phyloP scores from a whole-genome alignment of 192 early-diverging fungal genomes.

The Coemansia sp. region DNA sequence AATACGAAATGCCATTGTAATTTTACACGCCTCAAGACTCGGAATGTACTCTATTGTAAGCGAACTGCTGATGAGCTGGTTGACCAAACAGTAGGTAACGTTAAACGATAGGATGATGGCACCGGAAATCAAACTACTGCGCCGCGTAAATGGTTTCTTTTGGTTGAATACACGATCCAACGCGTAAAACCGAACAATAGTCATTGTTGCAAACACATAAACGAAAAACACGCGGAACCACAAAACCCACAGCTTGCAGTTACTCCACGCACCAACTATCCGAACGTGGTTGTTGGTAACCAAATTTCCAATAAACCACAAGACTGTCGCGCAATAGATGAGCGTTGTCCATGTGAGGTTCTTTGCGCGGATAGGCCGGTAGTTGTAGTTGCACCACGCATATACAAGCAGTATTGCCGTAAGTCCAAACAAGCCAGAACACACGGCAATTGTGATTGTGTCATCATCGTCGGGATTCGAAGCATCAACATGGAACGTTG shows the following conservation, averaged over 20 bases:
- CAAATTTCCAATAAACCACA: slow-evolving; percentile 46
- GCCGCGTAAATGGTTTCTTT: slow-evolving; percentile 6
- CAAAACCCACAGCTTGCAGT: slow-evolving; percentile 44
- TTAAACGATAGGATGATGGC: slow-evolving; percentile 12
- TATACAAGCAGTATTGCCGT: slow-evolving; percentile 24
- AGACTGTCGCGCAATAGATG: slow-evolving; percentile 28
- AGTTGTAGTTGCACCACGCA: slow-evolving; percentile 39
- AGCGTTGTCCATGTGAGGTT: slow-evolving; percentile 35
- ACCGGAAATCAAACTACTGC: slow-evolving; percentile 24
- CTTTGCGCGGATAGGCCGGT: slow-evolving; percentile 45
- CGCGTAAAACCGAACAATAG: slow-evolving; percentile 41
- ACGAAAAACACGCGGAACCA: slow-evolving; percentile 40
- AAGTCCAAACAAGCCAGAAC: slow-evolving; percentile 18
- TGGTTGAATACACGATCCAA: slow-evolving; percentile 24
- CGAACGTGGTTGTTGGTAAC: slow-evolving; percentile 28
- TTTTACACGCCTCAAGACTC: slow-evolving; percentile 23
- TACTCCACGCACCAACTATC: slow-evolving; percentile 16
- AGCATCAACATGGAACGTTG: background rate
- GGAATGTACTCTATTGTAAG: slow-evolving; percentile 14
- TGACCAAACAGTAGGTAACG: slow-evolving; percentile 17
- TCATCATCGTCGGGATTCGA: slow-evolving; percentile 13
- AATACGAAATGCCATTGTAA: slow-evolving; percentile 24
- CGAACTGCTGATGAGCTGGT: slow-evolving; percentile 15
- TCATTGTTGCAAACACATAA: slow-evolving; percentile 29
- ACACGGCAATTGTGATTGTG: slow-evolving; percentile 15